Base-by-base conservation (phyloP, 495 filamentous ascomycete species). In the Letharia columbiana region DNA sequence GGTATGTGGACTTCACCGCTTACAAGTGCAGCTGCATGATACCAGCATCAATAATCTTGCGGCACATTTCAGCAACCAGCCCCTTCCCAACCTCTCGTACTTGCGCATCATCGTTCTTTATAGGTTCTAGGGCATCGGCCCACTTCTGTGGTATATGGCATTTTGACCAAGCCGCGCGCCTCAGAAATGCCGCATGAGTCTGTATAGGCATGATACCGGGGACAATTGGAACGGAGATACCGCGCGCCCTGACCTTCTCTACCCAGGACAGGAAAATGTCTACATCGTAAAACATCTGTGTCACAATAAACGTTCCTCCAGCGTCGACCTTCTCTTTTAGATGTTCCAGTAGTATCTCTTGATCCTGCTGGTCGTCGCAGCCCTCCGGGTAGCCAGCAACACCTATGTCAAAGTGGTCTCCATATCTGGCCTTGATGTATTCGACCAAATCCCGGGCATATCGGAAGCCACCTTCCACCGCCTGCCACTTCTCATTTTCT, bases 141-240 rank as follows among this genome's bases (percentile, higher is more conserved):
- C 95, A 98, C 31, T 83, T 78, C 4, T 87, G 79, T 12, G 95
- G 95, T 33, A 98, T 83, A 50, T 83, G 84, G 75, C 86, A 89
- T 69, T 91, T 89, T 71, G 91, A 94, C 84, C 94, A 95, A 67
- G 87, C 91, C 42, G 90, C 91, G 42, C 95, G 85, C 70, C 95
- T 85, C 60, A 96, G 76, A 74, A 99, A 98, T 49, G 91, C 87
- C 67, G 88, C 91, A 72, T 98, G 91, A 12, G 95, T 98, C 66
- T 91, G 90, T 63, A 99, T 98, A 1, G 95, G 95, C 95, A 99
- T 99, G 77, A 99, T 97, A 52, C 95, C 95, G 0, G 95, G 95
- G 39, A 99, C 86, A 71, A 99, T 96, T 35, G 95, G 93, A 35
- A 96, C 82, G 28, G 79, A 87, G 73, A 99, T 92, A 31, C 95